Base-by-base conservation (phyloP, 2,329 filamentous ascomycete species). In the Biscogniauxia sp. region DNA sequence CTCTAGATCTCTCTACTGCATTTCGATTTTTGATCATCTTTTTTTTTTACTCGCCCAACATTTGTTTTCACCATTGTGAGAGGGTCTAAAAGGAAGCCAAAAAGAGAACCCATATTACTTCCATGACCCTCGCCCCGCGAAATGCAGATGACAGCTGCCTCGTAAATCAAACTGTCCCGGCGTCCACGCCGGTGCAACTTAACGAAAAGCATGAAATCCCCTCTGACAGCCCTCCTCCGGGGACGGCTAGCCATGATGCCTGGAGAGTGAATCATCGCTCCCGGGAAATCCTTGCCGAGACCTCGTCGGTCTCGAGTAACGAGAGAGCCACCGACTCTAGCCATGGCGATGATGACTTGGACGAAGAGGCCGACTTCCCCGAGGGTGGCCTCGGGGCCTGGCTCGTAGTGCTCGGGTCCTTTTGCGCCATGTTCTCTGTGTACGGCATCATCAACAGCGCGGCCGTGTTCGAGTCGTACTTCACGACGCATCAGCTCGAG, bases 401-500 rank as follows among this genome's bases (percentile, higher is more conserved):
- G 89, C 80, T 89, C 5, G 90, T 93, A 8, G 89, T 94, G 1
- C 77, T 92, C n/a, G 91, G 90, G 20, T 88, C 86, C 7, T 93
- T 93, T 74, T 85, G 84, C 66, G 87, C 87, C 25, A 87, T 93
- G 74, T 77, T 88, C 58, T 88, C 87, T 9, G 83, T 85, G 5
- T 88, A 92, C 61, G 91, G 91, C 0, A 80, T 92, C 67, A 87
- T 92, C 80, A 90, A 91, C 74, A 85, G 84, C 62, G 81, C 90
- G n/a, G 90, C 89, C 37, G 88, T 89, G 1, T 90, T 93, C 75
- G 88, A 94, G 76, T 84, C 89, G 15, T 94, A 94, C 74, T 84
- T 96, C 63, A 81, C 85, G 32, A 83, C 81, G 20, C 80, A 96
- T 72, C 91, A 95, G 70, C 82, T 96, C 20, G 79, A 78, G n/a